phyloP scores from a whole-genome alignment of 352 stramenopile species.

The Globisporangium spinosum region DNA sequence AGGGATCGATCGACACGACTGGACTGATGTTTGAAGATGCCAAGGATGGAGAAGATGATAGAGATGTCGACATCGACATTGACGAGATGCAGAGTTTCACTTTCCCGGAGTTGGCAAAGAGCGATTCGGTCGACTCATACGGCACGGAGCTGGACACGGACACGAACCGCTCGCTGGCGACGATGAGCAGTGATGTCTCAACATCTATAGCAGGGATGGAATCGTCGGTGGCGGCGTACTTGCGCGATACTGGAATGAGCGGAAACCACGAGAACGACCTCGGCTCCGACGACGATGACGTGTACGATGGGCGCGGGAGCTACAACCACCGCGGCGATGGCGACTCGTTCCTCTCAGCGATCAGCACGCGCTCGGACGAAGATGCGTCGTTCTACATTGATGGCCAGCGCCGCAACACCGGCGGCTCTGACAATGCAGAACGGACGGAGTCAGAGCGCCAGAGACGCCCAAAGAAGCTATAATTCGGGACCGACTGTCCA shows the following conservation, averaged over 20 bases:
- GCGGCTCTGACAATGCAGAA: not conserved
- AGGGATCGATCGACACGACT: constrained; percentile 1
- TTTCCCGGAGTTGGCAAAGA: constrained; percentile 5
- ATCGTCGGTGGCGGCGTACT: constrained; percentile 24
- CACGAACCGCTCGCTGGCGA: constrained; percentile 19
- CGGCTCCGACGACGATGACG: constrained; percentile 28
- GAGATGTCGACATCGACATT: constrained; percentile 19
- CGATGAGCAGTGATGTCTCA: constrained; percentile 5
- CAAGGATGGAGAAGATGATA: not conserved
- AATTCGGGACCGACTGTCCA: not conserved
- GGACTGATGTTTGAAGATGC: constrained; percentile 4
- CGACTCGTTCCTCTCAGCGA: constrained; percentile 49
- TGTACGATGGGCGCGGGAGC: constrained; percentile 24
- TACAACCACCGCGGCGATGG: constrained; percentile 29
- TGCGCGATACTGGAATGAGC: constrained; percentile 27
- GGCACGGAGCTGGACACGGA: constrained; percentile 10
- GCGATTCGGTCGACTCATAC: constrained; percentile 15
- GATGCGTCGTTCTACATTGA: constrained; percentile 55
- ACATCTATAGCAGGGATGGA: constrained; percentile 25
- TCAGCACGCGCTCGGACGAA: constrained; percentile 61
- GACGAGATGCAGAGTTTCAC: constrained; percentile 11
- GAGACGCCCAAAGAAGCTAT: constrained; percentile 20
- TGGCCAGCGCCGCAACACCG: constrained; percentile 21
- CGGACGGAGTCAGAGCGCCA: not conserved
- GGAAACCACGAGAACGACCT: constrained; percentile 22